Evolutionary conservation across 2,329 filamentous ascomycete species (phyloP), one percentile per base, ranked within the genome.

Genomic region (Lecanoromycetidae sp.): DNA sequence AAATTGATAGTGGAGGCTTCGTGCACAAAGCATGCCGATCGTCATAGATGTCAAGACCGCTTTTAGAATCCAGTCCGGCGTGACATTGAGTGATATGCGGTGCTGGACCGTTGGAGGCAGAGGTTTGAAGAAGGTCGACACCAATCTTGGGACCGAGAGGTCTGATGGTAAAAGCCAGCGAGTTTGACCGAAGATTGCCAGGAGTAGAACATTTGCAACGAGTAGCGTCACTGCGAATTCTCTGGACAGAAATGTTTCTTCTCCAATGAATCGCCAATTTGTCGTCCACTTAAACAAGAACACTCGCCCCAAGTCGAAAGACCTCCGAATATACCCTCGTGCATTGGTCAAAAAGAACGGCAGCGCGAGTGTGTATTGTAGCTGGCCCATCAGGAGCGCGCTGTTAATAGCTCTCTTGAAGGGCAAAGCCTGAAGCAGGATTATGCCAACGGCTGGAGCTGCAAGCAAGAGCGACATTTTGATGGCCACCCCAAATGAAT

Each of bases 261-360:
- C 87, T 13, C 84, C 81, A n/a, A 95, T 67, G 62, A 96, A 96
- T 45, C 88, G 80, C 91, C 91, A 98, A 65, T 98, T 98, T 56
- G 98, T 91, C 0, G 91, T 98, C 91, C 91, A 98, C 66, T 90
- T 87, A 71, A 90, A 96, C 57, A 94, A 74, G 67, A 98, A 98
- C 57, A 86, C 79, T 46, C 91, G 76, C 38, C 84, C 87, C 49
- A 98, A 74, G 67, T 98, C 87, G 61, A 98, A 98, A 0, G 91
- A 87, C 53, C 84, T 75, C 38, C 77, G 75, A 15, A 93, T 61
- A 61, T 98, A 98, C 23, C 81, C 84, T 50, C 66, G 64, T 17
- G 79, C 65, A 56, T 87, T 82, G 33, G 68, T 68, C 42, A 66
- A 58, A 8, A 71, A 61, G 65, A 95, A 96, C 0, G 87, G 87